phyloP scores from a whole-genome alignment of 345 rosid genomes.

The Eutrema yunnanense region DNA sequence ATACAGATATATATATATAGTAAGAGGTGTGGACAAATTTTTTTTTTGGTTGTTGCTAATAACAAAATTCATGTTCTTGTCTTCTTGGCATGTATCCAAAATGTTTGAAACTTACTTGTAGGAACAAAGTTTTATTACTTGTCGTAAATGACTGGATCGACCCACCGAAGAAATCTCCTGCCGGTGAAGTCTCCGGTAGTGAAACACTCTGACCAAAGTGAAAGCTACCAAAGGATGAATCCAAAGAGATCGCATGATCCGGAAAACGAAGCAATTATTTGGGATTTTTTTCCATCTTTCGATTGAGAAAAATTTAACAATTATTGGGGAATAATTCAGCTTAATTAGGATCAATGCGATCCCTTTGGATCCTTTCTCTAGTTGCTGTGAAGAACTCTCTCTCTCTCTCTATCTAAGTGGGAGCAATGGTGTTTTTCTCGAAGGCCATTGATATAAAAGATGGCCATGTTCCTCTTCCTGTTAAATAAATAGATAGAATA shows the following conservation, averaged over 20 bases:
- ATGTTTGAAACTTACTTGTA: slow-evolving; percentile 25
- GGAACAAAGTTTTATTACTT: background rate
- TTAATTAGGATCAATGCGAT: slow-evolving; percentile 95
- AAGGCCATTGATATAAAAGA: slow-evolving; percentile 41
- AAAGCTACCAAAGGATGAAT: slow-evolving; percentile 73
- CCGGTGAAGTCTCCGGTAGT: slow-evolving; percentile 1
- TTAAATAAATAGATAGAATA: slow-evolving; percentile 15
- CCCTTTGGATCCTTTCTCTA: slow-evolving; percentile 98
- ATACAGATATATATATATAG: background rate
- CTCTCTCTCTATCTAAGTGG: slow-evolving; percentile 10
- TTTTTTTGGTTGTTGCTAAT: too few species aligned
- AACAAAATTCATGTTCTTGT: background rate
- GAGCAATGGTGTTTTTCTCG: slow-evolving; percentile 35
- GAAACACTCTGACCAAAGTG: background rate
- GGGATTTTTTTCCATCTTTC: background rate
- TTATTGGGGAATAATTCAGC: slow-evolving; percentile 5
- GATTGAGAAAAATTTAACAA: background rate
- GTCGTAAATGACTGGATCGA: slow-evolving; percentile 2
- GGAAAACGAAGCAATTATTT: slow-evolving; percentile 12
- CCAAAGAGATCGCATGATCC: slow-evolving; percentile 98
- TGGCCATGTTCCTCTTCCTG: slow-evolving; percentile 32
- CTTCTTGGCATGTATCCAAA: slow-evolving; percentile 5
- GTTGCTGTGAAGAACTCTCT: slow-evolving; percentile 43
- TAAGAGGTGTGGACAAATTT: background rate
- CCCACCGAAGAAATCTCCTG: slow-evolving; percentile 3